Evolutionary conservation across 208 protist genomes (phyloP).

Genomic region (Acanthamoeba triangularis): DNA sequence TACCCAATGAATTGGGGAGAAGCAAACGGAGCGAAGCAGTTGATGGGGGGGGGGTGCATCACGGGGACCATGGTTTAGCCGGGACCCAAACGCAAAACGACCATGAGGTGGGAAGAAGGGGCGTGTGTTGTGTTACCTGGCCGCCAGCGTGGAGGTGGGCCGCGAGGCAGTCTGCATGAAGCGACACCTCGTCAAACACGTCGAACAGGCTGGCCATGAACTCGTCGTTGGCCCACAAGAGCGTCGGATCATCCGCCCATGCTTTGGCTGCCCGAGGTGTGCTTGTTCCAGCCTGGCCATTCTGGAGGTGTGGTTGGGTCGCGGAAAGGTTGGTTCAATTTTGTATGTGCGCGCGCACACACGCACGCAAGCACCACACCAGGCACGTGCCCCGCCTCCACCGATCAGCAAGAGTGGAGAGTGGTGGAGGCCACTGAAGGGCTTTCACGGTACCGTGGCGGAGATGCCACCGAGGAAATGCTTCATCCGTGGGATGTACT

Average conservation of each 20-base stretch:
- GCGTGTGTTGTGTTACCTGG: not conserved
- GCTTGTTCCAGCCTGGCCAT: not conserved
- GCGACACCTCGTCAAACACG: constrained; percentile 23
- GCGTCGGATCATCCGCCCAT: not conserved
- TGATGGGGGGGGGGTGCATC: not conserved
- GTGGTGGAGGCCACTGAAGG: not conserved
- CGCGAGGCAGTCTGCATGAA: not conserved
- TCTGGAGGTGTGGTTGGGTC: not conserved
- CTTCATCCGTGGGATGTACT: constrained; percentile 40
- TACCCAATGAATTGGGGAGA: not conserved
- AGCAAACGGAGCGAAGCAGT: not conserved
- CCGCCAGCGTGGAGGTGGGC: not conserved
- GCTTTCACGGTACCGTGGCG: not conserved
- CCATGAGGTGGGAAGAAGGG: not conserved
- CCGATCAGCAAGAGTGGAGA: not conserved
- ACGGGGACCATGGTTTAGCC: not conserved
- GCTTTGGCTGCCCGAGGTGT: not conserved
- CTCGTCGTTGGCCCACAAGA: constrained; percentile 38
- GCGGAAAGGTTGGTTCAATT: not conserved
- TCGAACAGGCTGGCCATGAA: not conserved
- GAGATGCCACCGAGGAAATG: not conserved
- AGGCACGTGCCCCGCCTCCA: too few species aligned
- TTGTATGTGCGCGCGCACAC: too few species aligned
- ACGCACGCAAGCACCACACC: too few species aligned
- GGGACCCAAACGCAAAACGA: not conserved